Conservation (phyloP, 2,329 filamentous ascomycete genomes). For the Talaromyces islandicus region DNA sequence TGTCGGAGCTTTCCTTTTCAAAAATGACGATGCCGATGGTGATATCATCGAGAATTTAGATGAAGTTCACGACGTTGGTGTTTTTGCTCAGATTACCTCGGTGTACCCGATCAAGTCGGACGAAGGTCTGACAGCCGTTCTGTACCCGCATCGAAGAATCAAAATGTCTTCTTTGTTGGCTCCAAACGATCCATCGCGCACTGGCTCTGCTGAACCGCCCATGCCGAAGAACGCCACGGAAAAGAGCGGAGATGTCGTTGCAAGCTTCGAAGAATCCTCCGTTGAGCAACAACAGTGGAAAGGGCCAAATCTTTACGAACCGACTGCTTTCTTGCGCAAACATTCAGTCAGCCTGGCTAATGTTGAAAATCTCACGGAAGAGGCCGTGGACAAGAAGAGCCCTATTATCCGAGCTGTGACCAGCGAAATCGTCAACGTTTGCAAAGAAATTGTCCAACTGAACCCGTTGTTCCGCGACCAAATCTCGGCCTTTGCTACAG, state of each 20-base stretch:
- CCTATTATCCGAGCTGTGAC: constrained; percentile 85
- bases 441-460: constrained; percentile 91
- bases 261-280: constrained; percentile 84
- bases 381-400: constrained; percentile 84
- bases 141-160: constrained; percentile 94
- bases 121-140: constrained; percentile 80
- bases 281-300: constrained; percentile 50
- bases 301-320: constrained; percentile 60
- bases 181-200: constrained; percentile 44
- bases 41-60: constrained; percentile 86
- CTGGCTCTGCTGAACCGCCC: constrained; percentile 24
- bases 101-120: constrained; percentile 67
- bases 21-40: constrained; percentile 89
- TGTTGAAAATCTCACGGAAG: constrained; percentile 85
- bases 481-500: constrained; percentile 94
- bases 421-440: constrained; percentile 97
- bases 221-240: constrained; percentile 47
- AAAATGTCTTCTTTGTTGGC: constrained; percentile 78
- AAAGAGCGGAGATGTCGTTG: constrained; percentile 88
- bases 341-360: constrained; percentile 92
- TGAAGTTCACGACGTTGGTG: constrained; percentile 92
- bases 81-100: constrained; percentile 96
- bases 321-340: constrained; percentile 83
- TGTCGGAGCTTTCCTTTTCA: constrained; percentile 93
- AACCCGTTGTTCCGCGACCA: constrained; percentile 96